Conservation (phyloP, 495 filamentous ascomycete genomes). For the Lepraria neglecta region DNA sequence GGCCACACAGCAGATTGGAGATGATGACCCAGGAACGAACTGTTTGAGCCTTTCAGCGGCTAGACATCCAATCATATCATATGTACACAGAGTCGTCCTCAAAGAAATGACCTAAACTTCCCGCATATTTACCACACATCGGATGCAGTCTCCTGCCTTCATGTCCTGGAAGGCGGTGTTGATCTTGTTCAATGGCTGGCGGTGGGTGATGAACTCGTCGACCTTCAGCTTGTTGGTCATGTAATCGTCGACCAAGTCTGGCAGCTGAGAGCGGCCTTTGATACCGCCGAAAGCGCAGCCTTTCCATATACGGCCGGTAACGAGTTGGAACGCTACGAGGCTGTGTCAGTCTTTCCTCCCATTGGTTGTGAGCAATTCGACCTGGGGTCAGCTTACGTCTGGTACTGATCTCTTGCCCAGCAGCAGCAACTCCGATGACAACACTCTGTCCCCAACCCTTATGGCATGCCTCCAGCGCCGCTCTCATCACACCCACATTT, state of each 20-base stretch:
- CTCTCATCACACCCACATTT: constrained; percentile 92
- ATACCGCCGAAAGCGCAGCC: constrained; percentile 97
- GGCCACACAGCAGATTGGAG: not conserved
- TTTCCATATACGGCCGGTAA: constrained; percentile 96
- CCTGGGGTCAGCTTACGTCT: constrained; percentile 59
- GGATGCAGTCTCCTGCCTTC: constrained; percentile 94
- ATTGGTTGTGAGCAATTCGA: constrained; percentile 4
- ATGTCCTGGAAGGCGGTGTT: constrained; percentile 88
- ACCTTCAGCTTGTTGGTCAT: constrained; percentile 87
- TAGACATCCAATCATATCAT: not conserved
- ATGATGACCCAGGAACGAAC: not conserved
- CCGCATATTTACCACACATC: constrained; percentile 60
- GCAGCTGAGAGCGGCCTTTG: constrained; percentile 92
- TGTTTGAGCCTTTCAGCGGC: not conserved
- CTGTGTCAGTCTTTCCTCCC: constrained; percentile 23
- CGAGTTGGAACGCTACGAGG: constrained; percentile 84
- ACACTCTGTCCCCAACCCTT: constrained; percentile 99
- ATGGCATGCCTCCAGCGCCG: constrained; percentile 94
- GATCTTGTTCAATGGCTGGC: constrained; percentile 70
- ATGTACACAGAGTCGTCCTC: not conserved
- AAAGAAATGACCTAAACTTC: constrained; percentile 14
- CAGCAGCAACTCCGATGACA: constrained; percentile 94
- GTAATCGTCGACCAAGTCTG: constrained; percentile 84
- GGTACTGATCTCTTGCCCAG: constrained; percentile 93
- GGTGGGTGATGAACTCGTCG: constrained; percentile 98